Conservation (phyloP, 2,329 filamentous ascomycete genomes). For the Penicillium sp. region DNA sequence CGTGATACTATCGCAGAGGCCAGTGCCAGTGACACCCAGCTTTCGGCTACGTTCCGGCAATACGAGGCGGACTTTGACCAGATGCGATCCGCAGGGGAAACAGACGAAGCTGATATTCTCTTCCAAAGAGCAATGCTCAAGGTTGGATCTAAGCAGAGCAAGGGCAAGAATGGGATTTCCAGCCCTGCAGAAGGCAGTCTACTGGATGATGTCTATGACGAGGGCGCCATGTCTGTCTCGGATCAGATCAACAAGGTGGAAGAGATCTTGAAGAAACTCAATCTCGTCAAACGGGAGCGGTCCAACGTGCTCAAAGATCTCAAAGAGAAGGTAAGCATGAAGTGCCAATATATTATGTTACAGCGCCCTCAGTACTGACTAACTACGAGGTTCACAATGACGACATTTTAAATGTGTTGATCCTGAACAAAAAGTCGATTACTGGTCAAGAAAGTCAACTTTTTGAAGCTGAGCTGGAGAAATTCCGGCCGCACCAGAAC, state of each 20-base stretch:
- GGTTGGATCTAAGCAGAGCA: conserved; percentile 55
- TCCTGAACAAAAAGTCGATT: conserved; percentile 96
- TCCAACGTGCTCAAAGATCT: conserved; percentile 91
- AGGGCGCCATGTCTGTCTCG: conserved; percentile 71
- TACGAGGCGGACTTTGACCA: conserved; percentile 88
- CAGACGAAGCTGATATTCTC: conserved; percentile 78
- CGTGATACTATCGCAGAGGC: conserved; percentile 86
- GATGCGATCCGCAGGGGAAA: conserved; percentile 84
- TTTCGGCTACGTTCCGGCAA: conserved; percentile 77
- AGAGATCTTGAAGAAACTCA: conserved; percentile 83
- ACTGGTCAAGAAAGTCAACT: conserved; percentile 85
- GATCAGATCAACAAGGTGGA: conserved; percentile 89
- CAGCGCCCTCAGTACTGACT: conserved; percentile 2
- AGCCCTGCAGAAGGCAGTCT: conserved; percentile 71
- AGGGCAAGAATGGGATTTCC: conserved; percentile 58
- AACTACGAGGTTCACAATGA: conserved; percentile 74
- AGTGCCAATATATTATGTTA: background rate
- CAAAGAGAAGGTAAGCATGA: conserved; percentile 77
- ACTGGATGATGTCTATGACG: conserved; percentile 86
- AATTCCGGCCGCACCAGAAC: conserved; percentile 89
- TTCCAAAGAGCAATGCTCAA: conserved; percentile 85
- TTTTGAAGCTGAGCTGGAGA: conserved; percentile 95
- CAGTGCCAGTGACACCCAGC: conserved; percentile 74
- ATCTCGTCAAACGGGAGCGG: conserved; percentile 85
- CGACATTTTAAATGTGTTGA: conserved; percentile 94